Evolutionary conservation across 495 filamentous ascomycete species (phyloP), one percentile per base, ranked within the genome.

Genomic region (Penicillium fimorum): DNA sequence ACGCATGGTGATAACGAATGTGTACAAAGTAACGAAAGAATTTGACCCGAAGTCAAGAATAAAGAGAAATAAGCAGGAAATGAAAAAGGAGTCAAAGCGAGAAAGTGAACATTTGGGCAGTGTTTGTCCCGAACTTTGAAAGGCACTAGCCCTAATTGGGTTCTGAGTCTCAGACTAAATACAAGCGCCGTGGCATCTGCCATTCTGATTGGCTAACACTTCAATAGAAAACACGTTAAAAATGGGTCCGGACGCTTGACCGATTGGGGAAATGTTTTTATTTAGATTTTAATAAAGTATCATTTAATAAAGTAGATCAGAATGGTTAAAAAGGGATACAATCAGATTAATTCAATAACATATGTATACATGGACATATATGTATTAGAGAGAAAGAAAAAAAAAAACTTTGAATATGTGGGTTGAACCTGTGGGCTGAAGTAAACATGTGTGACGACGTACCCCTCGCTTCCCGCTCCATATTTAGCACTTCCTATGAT

Each of bases 1-100:
- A 58, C 74, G 72, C 74, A 77, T 77, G 61, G 50, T 70, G 60
- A 56, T 32, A 53, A 62, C 46, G 47, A 44, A 46, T 22, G 50
- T 52, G 24, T 25, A n/a, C 7, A 27, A 18, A 15, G 44, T 47
- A 52, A 51, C 24, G 51, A 58, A 46, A 47, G 58, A 50, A 61
- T 56, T 61, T 49, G 56, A 61, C 51, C 32, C 17, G 18, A 54
- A 54, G 52, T 54, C 51, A 33, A 53, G 51, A 53, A 11, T 6
- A 17, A 18, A 13, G 17, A 53, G 15, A 37, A 43, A 42, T 42
- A 52, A 38, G 42, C 43, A 45, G 43, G 22, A 54, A 37, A 30
- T 54, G 41, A 54, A 54, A 54, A 54, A 54, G 52, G 52, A 54
- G 52, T 54, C 43, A 41, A 52, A 52, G 50, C 38, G 50, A 52